Evolutionary conservation across 2,329 filamentous ascomycete species (phyloP), one percentile per base, ranked within the genome.

Genomic region (Fusarium austroafricanum): DNA sequence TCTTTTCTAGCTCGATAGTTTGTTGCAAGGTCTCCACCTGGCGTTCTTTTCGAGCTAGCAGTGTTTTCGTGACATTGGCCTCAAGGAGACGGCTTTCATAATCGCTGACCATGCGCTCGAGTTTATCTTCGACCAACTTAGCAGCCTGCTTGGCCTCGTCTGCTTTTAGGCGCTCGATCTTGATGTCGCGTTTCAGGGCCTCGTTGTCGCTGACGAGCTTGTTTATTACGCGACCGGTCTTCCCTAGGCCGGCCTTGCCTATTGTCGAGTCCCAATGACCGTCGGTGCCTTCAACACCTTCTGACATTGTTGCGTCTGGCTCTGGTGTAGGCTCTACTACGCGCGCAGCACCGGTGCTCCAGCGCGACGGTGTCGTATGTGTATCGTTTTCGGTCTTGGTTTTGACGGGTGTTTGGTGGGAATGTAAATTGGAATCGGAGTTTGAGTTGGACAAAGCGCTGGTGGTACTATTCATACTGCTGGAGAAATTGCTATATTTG

Each of bases 121-220:
- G 89, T 78, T 90, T 92, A 68, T 90, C 89, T 74, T 92, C 89
- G 45, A 90, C 81, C 67, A 92, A 83, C 64, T 87, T 88, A 12
- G 90, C 86, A 6, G 87, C 85, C 75, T 91, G 88, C 70, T 88
- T 87, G n/a, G 90, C 85, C 73, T 94, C 92, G 60, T 93, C 90
- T 43, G 90, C 85, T 44, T 85, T 85, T 55, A 90, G 76, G 20
- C 83, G 83, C 77, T 92, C 89, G 57, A 90, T 86, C 72, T 90
- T 84, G 58, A 92, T 83, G 67, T 95, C 92, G 52, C 92, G 86
- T 72, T 92, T 92, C 44, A 95, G 82, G 39, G 89, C 86, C 74
- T 95, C 92, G 71, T 94, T 94, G 75, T 95, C 92, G 53, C 90
- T 89, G 75, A 93, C 92, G 54, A 96, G 85, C 74, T 89, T 88